phyloP scores from a whole-genome alignment of 768 basidiomycete species.

The Lyophyllum atratum region DNA sequence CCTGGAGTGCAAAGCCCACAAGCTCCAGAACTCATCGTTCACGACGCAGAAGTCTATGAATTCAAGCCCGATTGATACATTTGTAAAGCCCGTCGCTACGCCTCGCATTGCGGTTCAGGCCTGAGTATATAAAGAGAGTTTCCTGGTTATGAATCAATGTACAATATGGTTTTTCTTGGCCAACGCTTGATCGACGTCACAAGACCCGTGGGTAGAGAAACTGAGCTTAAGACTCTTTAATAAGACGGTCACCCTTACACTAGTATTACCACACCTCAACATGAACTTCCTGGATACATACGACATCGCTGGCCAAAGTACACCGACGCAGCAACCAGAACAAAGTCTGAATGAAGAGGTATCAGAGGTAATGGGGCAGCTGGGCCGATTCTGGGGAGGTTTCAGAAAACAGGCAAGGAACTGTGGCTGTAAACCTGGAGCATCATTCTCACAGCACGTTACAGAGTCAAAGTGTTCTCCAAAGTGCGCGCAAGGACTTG shows the following conservation, averaged over 20 bases:
- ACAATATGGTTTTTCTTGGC: constrained; percentile 8
- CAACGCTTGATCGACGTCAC: constrained; percentile 4
- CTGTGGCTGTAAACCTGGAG: background rate
- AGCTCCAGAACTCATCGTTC: constrained; percentile 30
- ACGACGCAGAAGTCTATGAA: background rate
- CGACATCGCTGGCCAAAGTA: constrained; percentile 52
- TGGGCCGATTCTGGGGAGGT: constrained; percentile 88
- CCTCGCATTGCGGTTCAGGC: constrained; percentile 15
- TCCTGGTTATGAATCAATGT: constrained; percentile 11
- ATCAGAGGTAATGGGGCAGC: constrained; percentile 82
- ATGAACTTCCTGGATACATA: constrained; percentile 82
- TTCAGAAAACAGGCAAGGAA: constrained; percentile 80
- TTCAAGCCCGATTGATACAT: background rate
- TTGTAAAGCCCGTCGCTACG: constrained; percentile 5
- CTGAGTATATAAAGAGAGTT: constrained; percentile 9
- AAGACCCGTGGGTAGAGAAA: background rate
- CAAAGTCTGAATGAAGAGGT: constrained; percentile 85
- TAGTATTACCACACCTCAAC: constrained; percentile 5
- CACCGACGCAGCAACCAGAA: constrained; percentile 48
- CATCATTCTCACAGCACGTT: constrained; percentile 1
- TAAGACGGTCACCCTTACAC: background rate
- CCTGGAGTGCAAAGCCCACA: constrained; percentile 70
- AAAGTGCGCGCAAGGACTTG: constrained; percentile 73
- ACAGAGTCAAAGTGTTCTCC: constrained; percentile 58
- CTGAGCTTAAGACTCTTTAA: too few species aligned